phyloP scores from a whole-genome alignment of 345 rosid species.

The Dovyalis caffra region DNA sequence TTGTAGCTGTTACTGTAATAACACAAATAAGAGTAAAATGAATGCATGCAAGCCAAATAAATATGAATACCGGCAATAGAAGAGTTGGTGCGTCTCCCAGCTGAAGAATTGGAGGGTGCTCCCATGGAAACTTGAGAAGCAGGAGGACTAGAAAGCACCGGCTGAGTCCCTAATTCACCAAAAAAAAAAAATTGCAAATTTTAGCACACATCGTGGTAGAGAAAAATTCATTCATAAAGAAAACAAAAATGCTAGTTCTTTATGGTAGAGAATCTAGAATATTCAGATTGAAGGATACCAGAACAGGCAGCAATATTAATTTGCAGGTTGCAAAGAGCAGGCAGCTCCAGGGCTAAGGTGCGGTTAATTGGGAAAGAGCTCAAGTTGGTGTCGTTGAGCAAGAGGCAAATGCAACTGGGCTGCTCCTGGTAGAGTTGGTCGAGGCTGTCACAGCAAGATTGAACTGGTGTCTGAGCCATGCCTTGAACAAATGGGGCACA shows the following conservation, averaged over 20 bases:
- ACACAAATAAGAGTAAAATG: background rate
- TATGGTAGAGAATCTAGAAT: no score
- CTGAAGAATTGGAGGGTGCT: constrained; percentile 7
- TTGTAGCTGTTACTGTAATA: no score
- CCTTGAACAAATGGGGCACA: constrained; percentile 81
- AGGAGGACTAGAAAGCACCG: constrained; percentile 26
- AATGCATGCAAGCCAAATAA: background rate
- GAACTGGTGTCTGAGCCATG: constrained; percentile 43
- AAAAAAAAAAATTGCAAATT: background rate
- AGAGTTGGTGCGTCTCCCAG: constrained; percentile 38
- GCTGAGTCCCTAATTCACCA: constrained; percentile 30
- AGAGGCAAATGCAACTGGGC: constrained; percentile 66
- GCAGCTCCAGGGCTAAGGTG: constrained; percentile 61
- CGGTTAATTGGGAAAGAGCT: constrained; percentile 58
- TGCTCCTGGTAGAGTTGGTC: constrained; percentile 46
- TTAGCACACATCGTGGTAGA: background rate
- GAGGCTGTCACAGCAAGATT: constrained; percentile 68
- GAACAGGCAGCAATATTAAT: constrained; percentile 53
- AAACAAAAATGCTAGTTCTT: background rate
- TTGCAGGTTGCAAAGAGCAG: constrained; percentile 52
- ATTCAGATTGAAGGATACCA: constrained; percentile 27
- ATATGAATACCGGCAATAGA: constrained; percentile 29
- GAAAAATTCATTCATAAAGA: background rate
- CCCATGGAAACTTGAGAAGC: constrained; percentile 45
- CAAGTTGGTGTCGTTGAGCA: constrained; percentile 52